phyloP scores from a whole-genome alignment of 768 basidiomycete genomes.

The Mycena belliarum region DNA sequence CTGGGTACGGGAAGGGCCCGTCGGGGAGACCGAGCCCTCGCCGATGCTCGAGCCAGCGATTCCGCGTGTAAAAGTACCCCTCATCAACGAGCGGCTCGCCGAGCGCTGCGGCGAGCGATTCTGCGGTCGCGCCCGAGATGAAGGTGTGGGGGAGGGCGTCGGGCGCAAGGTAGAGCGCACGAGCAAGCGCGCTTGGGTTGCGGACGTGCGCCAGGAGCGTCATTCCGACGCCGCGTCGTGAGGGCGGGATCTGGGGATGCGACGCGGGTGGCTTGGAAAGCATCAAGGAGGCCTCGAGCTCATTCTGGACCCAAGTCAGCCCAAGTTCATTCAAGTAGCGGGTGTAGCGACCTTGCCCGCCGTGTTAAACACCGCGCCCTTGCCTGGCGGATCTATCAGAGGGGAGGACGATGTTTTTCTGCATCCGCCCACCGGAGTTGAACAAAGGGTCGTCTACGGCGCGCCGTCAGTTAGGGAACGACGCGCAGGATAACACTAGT shows the following conservation, averaged over 20 bases:
- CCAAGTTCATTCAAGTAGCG: not conserved
- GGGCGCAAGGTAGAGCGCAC: conserved; percentile 72
- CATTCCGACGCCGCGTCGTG: conserved; percentile 62
- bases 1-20: conserved; percentile 47
- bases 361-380: conserved; percentile 81
- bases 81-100: conserved; percentile 65
- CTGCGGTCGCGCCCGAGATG: conserved; percentile 66
- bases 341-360: conserved; percentile 64
- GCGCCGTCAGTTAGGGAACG: not conserved
- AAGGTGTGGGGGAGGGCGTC: conserved; percentile 64
- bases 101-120: conserved; percentile 55
- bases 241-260: conserved; percentile 56
- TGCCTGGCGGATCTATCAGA: conserved; percentile 37
- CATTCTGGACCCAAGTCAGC: conserved; percentile 54
- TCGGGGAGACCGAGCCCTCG: conserved; percentile 74
- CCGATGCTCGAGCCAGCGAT: conserved; percentile 77
- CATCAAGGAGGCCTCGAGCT: conserved; percentile 82
- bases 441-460: conserved; percentile 70
- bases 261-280: conserved; percentile 74
- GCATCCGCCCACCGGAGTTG: conserved; percentile 43
- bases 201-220: conserved; percentile 66
- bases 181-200: conserved; percentile 74
- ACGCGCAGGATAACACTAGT: not conserved
- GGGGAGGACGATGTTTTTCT: not conserved
- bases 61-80: conserved; percentile 77